phyloP scores from a whole-genome alignment of 345 rosid species.

The Heritiera fomes region DNA sequence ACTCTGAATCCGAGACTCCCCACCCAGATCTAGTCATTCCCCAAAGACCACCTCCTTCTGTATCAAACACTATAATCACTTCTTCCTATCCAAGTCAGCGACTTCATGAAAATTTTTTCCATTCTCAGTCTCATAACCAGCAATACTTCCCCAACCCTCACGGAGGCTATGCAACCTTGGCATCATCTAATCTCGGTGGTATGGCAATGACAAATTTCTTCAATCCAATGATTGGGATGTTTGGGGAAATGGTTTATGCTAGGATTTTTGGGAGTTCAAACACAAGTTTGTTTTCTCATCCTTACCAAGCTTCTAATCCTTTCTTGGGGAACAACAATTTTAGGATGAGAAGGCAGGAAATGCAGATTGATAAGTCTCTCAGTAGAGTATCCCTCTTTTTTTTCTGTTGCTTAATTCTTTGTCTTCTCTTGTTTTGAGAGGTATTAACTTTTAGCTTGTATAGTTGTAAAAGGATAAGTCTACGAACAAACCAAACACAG shows the following conservation, averaged over 20 bases:
- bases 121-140: conserved; percentile 29
- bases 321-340: conserved; percentile 40
- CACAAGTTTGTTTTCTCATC: conserved; percentile 47
- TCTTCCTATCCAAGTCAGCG: conserved; percentile 30
- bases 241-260: conserved; percentile 58
- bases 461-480: neutral
- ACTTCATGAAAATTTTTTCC: conserved; percentile 26
- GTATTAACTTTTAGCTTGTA: neutral
- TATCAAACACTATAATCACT: conserved; percentile 17
- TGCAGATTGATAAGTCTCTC: conserved; percentile 67
- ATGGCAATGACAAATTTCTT: conserved; percentile 43
- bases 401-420: conserved; percentile 67
- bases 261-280: conserved; percentile 54
- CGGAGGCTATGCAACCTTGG: conserved; percentile 39
- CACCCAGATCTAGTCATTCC: conserved; percentile 48
- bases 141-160: conserved; percentile 34
- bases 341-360: conserved; percentile 73
- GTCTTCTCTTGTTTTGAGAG: conserved; percentile 70
- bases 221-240: conserved; percentile 56
- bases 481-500: neutral
- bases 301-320: conserved; percentile 42
- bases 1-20: conserved; percentile 31
- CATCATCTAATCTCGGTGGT: conserved; percentile 44
- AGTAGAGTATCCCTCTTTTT: conserved; percentile 75
- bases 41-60: conserved; percentile 53